Evolutionary conservation across 768 basidiomycete species (phyloP), one percentile per base, ranked within the genome.

Genomic region (Trichaptum fuscoviolaceum): DNA sequence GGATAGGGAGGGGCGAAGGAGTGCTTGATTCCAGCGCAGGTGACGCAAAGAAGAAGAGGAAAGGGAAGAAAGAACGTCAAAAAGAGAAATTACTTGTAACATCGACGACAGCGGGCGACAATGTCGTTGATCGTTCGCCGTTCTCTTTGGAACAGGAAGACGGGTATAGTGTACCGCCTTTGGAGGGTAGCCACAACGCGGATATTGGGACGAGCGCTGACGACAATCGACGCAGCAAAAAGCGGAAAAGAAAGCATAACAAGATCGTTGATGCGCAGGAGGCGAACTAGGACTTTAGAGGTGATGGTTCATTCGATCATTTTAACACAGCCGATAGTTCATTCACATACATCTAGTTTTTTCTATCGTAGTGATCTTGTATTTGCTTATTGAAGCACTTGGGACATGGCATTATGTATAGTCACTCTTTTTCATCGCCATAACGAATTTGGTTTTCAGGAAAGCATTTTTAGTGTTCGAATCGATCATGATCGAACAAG

Each of bases 11-110:
- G 72, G 73, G 74, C 25, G 70, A 58, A 23, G 67, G 23, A 0
- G 69, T 62, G 6, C 68, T 65, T n/a, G 69, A 64, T 9, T 71
- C 71, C 63, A 71, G 67, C 59, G 68, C 69, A 62, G 64, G 67
- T 35, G 63, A 69, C 64, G 78, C 77, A 58, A 72, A 67, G 67
- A 90, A 89, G 81, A 89, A 87, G 77, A 75, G 89, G 70, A 88
- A 81, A 71, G 88, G 88, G 15, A 89, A 85, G 82, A 90, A 89
- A 76, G 88, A 90, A 75, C 80, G 88, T 36, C 77, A 83, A 78
- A 84, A 79, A 69, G 69, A 81, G 70, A 87, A 82, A 24, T 61
- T 20, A 12, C 12, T 52, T 52, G 10, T 12, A 52, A 52, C 42
- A 12, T 3, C 10, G 10, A 52, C 42, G 15, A 6, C 42, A 2